Evolutionary conservation across 2,329 filamentous ascomycete species (phyloP), one percentile per base, ranked within the genome.

Genomic region (Cadophora luteo-olivacea): DNA sequence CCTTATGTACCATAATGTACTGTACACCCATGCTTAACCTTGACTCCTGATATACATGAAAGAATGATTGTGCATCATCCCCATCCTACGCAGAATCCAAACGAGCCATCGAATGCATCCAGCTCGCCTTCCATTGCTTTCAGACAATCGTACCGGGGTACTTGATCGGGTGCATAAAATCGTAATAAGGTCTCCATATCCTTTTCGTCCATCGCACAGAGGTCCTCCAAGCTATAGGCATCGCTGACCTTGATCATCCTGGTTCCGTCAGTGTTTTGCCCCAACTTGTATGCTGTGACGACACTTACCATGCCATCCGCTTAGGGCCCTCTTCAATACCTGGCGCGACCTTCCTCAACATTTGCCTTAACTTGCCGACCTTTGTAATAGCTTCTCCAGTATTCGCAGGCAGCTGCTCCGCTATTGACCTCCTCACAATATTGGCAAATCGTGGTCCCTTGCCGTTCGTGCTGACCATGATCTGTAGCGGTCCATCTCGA

Each of bases 401-500:
- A 72, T 96, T 93, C 22, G 83, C 82, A 1, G 96, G 96, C 67
- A 99, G 82, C 61, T 84, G 85, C 24, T 84, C 85, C 22, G 93
- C 94, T 72, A 99, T 97, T 77, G 92, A 89, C 77, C 91, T 87
- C 65, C 95, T 85, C 62, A 99, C 92, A 60, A 94, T 90, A 73
- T 93, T 95, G 11, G 96, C 96, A 72, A 99, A 82, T 78, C 95
- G 90, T 0, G 96, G 96, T 0, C 96, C 96, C 78, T 97, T 97
- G 64, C 96, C 96, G 79, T 98, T 99, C 45, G 96, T 99, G 82
- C 92, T 97, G 75, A 99, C 95, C 96, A 99, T 99, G 76, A 99
- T 91, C 83, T 99, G 96, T 69, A 99, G 81, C 6, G 96, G 96
- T 0, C 96, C 96, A 79, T 99, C 96, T 62, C 96, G 91, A 81